phyloP scores from a whole-genome alignment of 176 grass and related monocot genomes.

The Oryza coarctata region DNA sequence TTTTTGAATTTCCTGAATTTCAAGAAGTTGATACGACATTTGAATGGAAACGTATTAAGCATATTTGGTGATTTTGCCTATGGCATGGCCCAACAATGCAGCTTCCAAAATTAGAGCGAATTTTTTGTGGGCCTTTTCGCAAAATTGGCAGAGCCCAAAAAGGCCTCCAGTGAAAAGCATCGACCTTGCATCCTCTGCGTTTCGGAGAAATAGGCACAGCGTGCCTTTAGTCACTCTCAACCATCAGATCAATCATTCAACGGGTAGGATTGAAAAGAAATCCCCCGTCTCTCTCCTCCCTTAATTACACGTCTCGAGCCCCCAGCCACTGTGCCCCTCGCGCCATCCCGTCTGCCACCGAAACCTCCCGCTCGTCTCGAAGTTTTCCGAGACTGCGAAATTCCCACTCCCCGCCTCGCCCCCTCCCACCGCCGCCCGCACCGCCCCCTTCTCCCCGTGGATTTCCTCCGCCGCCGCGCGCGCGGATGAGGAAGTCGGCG shows the following conservation, averaged over 20 bases:
- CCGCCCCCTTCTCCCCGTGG: background rate
- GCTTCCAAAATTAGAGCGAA: too few species aligned
- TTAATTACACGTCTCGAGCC: background rate
- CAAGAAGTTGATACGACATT: background rate
- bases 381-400: background rate
- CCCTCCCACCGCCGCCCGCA: background rate
- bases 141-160: background rate
- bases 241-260: too few species aligned
- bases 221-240: too few species aligned
- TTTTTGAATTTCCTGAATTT: background rate
- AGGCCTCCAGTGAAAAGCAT: too few species aligned
- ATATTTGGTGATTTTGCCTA: too few species aligned
- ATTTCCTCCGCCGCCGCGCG: background rate
- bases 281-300: background rate
- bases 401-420: background rate
- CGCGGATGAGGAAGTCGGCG: background rate
- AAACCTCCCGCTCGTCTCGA: background rate
- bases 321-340: constrained; percentile 10
- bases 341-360: constrained; percentile 21
- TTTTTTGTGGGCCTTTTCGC: background rate
- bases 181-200: background rate
- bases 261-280: background rate
- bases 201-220: too few species aligned
- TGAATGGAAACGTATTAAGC: background rate
- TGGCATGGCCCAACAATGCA: too few species aligned